Base-by-base conservation (phyloP, 2,329 filamentous ascomycete genomes). In the Dendryphion nanum region DNA sequence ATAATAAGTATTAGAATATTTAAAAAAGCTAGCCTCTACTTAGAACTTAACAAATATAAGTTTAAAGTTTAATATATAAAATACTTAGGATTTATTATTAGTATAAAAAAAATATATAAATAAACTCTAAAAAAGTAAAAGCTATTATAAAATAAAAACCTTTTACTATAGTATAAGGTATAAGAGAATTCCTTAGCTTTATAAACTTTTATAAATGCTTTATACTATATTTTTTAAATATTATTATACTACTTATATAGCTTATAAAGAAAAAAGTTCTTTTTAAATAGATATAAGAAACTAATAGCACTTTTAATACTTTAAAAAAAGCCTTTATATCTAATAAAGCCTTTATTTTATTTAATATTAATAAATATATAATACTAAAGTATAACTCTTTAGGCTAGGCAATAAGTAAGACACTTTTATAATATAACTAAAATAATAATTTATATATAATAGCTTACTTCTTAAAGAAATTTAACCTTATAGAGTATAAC, bases 51-150 rank as follows among this genome's bases (percentile, higher is more conserved):
- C 4, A 63, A 63, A 28, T 61, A 50, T 35, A 36, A 43, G 5
- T 64, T 62, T 26, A 35, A 58, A 30, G 36, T 55, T 7, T 49
- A 58, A 24, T 48, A 61, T 43, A 40, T 61, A 2, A 46, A 53
- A 28, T 59, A 44, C 39, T 45, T 58, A 14, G 48, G 54, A 4
- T 44, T 55, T 26, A 50, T 54, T 15, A 33, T 51, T 53, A 23
- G 39, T 28, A 14, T 34, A 18, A 23, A 47, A 47, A 32, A 39
- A 24, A 45, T 37, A 42, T 55, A 18, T 30, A 49, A 30, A 51
- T 56, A 47, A 37, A 54, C 35, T 34, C 43, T 18, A 19, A 31
- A 35, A 45, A 23, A 34, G 47, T 45, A 10, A 10, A 28, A 14
- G 21, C 35, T 30, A 42, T 42, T 30, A 26, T 19, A 16, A 29